Evolutionary conservation across 768 basidiomycete species (phyloP).

Genomic region (Porphyrellus cyaneotinctus): DNA sequence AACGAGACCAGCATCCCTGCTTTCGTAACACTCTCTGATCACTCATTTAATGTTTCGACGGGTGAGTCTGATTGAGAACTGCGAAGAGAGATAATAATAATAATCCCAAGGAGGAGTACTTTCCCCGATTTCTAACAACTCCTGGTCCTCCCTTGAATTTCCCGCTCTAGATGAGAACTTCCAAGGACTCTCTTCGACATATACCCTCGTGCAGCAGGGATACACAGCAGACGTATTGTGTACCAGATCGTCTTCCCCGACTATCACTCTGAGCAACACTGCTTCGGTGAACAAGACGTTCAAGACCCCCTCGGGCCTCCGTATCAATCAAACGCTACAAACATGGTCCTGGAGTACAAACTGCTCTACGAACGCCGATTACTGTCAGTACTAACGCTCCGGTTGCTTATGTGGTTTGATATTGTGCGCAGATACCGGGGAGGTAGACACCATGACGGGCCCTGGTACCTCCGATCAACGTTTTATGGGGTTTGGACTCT

Average conservation of each 20-base stretch:
- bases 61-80: background rate
- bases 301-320: no score
- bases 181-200: background rate
- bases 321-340: background rate
- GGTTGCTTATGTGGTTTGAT: background rate
- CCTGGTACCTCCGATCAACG: background rate
- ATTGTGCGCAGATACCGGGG: background rate
- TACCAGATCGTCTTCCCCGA: background rate
- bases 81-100: no score
- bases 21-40: background rate
- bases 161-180: background rate
- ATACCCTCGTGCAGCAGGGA: background rate
- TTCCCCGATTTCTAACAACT: background rate
- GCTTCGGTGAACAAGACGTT: background rate
- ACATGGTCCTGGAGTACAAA: background rate
- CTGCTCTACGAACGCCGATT: background rate
- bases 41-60: background rate
- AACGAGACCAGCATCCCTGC: background rate
- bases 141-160: no score
- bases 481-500: background rate
- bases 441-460: background rate
- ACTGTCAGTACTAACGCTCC: background rate
- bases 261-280: background rate
- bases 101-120: background rate
- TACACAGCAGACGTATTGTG: background rate